Base-by-base conservation (phyloP, 306 rosid genomes). In the Lathyrus tuberosus region DNA sequence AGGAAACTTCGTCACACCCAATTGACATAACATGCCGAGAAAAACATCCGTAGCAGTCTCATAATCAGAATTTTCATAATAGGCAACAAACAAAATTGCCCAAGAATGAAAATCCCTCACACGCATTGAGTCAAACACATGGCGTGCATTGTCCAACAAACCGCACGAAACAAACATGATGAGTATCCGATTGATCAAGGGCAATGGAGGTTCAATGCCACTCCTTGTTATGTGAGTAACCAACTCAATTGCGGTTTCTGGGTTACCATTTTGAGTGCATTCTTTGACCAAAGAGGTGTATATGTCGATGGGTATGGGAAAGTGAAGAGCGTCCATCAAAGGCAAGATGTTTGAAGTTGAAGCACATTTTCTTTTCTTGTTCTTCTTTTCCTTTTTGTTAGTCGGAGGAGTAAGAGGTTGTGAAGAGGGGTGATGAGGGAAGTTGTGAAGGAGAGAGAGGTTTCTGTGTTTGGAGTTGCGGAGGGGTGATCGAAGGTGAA, bases 41-140 rank as follows among this genome's bases (percentile, higher is more conserved):
- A 82, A 82, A 30, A 82, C 70, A 65, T 6, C 8, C 0, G 47
- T 46, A 6, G 79, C 69, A 44, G 20, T 77, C 38, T 70, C 78
- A 56, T 82, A 82, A 26, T 78, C 68, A 18, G 46, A 31, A 60
- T 43, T 28, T 43, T 78, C 80, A 65, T 74, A 74, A 65, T 70
- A 70, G 15, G 72, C 78, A 70, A 82, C 64, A 30, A 82, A 75
- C 61, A 87, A 53, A 22, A 51, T 79, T 15, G 83, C 92, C 92
- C 92, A 87, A 10, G 87, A 76, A 72, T 82, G 84, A 70, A 82
- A 70, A 65, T 82, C 78, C 33, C 78, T 82, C 0, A 51, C 26
- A 46, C 40, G 3, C 83, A 82, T 78, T 74, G 7, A 1, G 5
- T 82, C 86, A 5, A 82, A 82, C 86, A 82, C 10, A 1, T 74